These are phyloP conservation scores for Tricholoma flavovirens DNA, from an alignment of 768 basidiomycete genomes.

Conservation along the genomic window DNA sequence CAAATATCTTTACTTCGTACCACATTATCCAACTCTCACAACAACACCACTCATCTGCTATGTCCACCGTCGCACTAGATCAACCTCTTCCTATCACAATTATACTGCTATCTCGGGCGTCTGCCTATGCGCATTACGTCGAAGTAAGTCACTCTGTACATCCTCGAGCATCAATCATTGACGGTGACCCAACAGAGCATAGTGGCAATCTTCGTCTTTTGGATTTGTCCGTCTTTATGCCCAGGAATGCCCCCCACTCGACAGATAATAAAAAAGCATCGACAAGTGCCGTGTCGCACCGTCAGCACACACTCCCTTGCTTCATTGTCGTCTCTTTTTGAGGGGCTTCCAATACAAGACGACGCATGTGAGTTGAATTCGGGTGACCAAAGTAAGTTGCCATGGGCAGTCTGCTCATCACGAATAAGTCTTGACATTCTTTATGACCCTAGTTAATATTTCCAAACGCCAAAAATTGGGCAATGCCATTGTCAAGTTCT, in stretches of 20 bases:
- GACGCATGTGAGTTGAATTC: not conserved
- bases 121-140: conserved; percentile 1
- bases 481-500: not conserved
- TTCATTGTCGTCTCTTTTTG: conserved; percentile 2
- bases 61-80: not conserved
- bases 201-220: not conserved
- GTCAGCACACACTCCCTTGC: not conserved
- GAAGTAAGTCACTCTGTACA: not conserved
- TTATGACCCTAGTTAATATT: not conserved
- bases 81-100: conserved; percentile 1
- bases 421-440: not conserved
- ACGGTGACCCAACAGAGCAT: not conserved
- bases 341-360: not conserved
- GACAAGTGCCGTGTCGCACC: not conserved
- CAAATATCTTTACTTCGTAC: not conserved
- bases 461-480: not conserved
- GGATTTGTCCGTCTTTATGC: not conserved
- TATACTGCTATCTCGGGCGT: not conserved
- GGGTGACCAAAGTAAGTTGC: not conserved
- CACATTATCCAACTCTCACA: not conserved
- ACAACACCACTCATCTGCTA: not conserved
- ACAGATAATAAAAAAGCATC: not conserved
- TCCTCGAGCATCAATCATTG: not conserved
- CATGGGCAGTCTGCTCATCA: not conserved
- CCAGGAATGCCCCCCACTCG: conserved; percentile 1